Conservation (phyloP, 768 basidiomycete genomes). For the Gloeopeniophorella convolvens region DNA sequence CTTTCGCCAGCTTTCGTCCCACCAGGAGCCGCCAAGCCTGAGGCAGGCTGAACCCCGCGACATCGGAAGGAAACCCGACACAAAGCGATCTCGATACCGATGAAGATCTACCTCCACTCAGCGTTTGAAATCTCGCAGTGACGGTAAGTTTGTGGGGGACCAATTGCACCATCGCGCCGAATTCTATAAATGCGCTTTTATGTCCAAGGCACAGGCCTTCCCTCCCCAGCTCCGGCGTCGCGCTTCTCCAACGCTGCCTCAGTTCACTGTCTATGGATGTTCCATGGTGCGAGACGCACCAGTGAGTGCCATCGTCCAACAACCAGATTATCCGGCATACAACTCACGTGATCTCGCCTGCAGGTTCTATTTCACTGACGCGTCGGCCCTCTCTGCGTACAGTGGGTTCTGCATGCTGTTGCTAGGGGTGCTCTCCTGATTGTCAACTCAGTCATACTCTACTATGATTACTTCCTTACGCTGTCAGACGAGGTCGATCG, state of each 20-base stretch:
- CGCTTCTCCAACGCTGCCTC: no score
- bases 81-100: background rate
- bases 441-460: conserved; percentile 24
- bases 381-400: background rate
- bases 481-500: conserved; percentile 35
- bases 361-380: background rate
- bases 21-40: background rate
- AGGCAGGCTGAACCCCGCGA: background rate
- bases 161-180: background rate
- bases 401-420: background rate
- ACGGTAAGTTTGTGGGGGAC: background rate
- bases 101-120: background rate
- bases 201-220: no score
- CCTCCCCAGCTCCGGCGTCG: no score
- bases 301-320: background rate
- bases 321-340: no score
- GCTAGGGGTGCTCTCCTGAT: background rate
- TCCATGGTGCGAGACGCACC: background rate
- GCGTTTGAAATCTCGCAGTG: background rate
- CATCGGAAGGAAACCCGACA: background rate
- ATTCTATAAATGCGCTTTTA: no score
- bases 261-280: background rate
- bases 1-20: no score
- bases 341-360: background rate
- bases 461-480: conserved; percentile 44